Conservation (phyloP, 2,329 filamentous ascomycete genomes). For the Paramyrothecium roridum region DNA sequence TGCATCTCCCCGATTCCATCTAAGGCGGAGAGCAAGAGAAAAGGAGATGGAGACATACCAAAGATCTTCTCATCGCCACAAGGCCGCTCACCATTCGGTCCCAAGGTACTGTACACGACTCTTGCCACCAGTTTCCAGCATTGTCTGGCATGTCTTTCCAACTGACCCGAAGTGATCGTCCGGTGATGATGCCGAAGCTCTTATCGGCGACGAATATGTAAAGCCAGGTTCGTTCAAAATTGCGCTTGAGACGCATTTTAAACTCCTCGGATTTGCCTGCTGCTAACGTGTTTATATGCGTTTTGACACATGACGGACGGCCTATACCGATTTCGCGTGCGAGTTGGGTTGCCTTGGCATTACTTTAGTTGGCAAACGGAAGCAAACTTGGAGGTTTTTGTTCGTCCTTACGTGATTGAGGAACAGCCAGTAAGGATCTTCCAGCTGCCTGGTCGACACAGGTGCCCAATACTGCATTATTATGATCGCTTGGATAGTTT, state of each 20-base stretch:
- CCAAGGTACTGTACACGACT: conserved; percentile 11
- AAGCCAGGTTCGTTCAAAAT: conserved; percentile 10
- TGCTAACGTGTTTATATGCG: conserved; percentile 11
- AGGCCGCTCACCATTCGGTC: conserved; percentile 19
- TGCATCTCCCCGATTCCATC: too few species aligned
- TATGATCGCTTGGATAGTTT: conserved; percentile 19
- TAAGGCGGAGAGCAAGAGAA: neutral
- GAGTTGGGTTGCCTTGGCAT: conserved; percentile 13
- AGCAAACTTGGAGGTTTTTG: neutral
- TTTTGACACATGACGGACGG: conserved; percentile 10
- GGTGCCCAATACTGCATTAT: conserved; percentile 20
- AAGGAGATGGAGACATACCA: conserved; percentile 6
- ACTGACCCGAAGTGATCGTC: conserved; percentile 6
- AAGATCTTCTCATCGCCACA: conserved; percentile 13
- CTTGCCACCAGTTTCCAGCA: conserved; percentile 9
- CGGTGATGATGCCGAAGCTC: conserved; percentile 10
- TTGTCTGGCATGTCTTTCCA: conserved; percentile 9
- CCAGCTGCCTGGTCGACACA: conserved; percentile 10
- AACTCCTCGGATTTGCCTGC: conserved; percentile 5
- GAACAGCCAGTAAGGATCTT: conserved; percentile 20
- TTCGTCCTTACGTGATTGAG: conserved; percentile 13
- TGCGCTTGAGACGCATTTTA: conserved; percentile 6
- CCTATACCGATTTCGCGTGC: conserved; percentile 18
- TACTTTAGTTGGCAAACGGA: neutral
- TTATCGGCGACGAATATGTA: conserved; percentile 10